These are phyloP conservation scores for Phyllachora maydis DNA, from an alignment of 2,329 filamentous ascomycete species.

Conservation along the genomic window DNA sequence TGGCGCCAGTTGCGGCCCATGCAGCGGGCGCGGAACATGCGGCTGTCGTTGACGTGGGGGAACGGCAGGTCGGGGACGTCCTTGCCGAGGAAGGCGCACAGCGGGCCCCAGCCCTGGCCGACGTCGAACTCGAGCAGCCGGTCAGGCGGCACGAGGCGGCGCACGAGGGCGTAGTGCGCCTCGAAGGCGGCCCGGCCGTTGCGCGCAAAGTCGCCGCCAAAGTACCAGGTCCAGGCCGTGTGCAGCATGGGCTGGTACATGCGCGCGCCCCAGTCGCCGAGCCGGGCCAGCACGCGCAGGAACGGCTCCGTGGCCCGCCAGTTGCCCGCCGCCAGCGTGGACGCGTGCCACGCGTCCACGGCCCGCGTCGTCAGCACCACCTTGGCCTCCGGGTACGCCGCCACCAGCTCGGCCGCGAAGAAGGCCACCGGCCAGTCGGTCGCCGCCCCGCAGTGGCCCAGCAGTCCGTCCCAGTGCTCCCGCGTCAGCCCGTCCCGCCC, in stretches of 20 bases:
- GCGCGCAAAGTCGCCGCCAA: not conserved
- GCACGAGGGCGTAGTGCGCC: constrained; percentile 13
- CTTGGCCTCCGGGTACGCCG: constrained; percentile 9
- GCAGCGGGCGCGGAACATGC: no score
- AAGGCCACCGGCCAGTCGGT: constrained; percentile 6
- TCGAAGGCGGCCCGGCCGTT: no score
- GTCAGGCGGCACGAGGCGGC: constrained; percentile 12
- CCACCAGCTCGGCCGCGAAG: constrained; percentile 21
- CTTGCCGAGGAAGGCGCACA: constrained; percentile 17
- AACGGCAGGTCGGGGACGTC: constrained; percentile 12
- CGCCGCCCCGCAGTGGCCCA: constrained; percentile 6
- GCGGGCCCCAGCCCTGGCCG: constrained; percentile 17
- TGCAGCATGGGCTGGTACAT: constrained; percentile 1
- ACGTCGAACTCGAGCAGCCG: constrained; percentile 15
- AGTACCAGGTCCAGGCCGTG: not conserved
- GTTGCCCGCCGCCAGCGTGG: not conserved
- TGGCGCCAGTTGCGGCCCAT: no score
- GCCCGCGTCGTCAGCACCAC: constrained; percentile 13
- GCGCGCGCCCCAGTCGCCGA: not conserved
- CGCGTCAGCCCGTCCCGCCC: constrained; percentile 34
- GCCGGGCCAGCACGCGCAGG: no score
- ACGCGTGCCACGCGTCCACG: constrained; percentile 16
- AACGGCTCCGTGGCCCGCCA: no score
- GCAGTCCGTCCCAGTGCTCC: constrained; percentile 30
- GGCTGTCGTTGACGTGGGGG: constrained; percentile 14